Conservation (phyloP, 2,329 filamentous ascomycete species). For the Hirsutella thompsonii region DNA sequence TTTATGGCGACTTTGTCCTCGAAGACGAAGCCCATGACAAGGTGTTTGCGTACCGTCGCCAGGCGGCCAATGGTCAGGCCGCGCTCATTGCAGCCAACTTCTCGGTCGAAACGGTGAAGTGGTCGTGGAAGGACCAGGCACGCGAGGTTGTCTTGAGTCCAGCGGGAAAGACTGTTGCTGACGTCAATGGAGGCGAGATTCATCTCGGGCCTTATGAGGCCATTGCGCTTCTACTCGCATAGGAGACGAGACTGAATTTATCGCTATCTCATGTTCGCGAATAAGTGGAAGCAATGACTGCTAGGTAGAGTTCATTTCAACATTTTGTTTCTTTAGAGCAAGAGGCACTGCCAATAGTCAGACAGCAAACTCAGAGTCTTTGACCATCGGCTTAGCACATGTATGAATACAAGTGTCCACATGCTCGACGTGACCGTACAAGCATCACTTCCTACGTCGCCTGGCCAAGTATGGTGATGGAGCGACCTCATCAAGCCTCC, state of each 20-base stretch:
- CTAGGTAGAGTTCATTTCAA: too few species aligned
- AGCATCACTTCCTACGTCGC: neutral
- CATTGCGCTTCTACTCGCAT: conserved; percentile 19
- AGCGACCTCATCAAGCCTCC: conserved; percentile 20
- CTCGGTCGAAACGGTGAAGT: conserved; percentile 16
- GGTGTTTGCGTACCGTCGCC: conserved; percentile 25
- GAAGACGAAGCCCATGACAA: conserved; percentile 21
- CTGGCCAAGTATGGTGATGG: neutral
- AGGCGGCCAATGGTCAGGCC: conserved; percentile 14
- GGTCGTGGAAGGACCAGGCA: conserved; percentile 15
- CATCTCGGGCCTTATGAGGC: conserved; percentile 24
- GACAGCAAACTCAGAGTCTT: too few species aligned
- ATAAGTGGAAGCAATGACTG: too few species aligned
- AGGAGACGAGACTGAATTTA: conserved; percentile 6
- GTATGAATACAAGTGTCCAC: too few species aligned
- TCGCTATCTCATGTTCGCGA: too few species aligned
- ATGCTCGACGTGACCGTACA: neutral
- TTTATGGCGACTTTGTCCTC: conserved; percentile 46
- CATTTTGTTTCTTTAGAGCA: too few species aligned
- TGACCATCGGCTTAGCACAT: too few species aligned
- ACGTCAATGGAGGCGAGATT: conserved; percentile 14
- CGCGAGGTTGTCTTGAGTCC: conserved; percentile 22
- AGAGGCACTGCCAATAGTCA: too few species aligned
- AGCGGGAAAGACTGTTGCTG: conserved; percentile 13
- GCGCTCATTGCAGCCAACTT: conserved; percentile 28